A percentile compares a stretch with the other conserved stretches of the same genome.
These are phyloP conservation scores for Cryptococcus floricola DNA, from an alignment of 1,284 basidiomycete genomes.

Conservation along the genomic window DNA sequence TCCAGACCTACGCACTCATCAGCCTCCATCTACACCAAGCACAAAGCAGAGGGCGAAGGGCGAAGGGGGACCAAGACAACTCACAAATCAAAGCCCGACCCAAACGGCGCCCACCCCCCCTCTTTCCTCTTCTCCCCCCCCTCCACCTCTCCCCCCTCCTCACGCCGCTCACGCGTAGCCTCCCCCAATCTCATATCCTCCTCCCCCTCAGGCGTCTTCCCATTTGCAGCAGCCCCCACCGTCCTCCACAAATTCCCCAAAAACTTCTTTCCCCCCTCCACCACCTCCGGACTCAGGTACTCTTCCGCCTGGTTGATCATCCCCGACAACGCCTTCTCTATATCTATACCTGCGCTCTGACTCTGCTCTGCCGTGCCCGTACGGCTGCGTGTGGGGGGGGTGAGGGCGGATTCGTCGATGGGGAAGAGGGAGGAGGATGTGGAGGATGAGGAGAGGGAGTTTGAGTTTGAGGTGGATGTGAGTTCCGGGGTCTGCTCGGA, in stretches of 20 bases:
- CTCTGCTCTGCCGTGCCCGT: background rate
- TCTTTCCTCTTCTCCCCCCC: background rate
- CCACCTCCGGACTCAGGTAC: slow-evolving; percentile 19
- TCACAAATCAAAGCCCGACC: slow-evolving; percentile 13
- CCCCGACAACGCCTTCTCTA: slow-evolving; percentile 7
- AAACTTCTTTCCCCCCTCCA: slow-evolving; percentile 37
- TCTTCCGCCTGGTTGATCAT: slow-evolving; percentile 14
- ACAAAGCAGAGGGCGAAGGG: background rate
- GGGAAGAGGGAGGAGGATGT: slow-evolving; percentile 15
- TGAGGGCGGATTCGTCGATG: slow-evolving; percentile 6
- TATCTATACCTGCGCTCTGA: too few species aligned
- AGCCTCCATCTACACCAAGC: too few species aligned
- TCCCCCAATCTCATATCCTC: background rate
- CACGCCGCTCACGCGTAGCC: background rate
- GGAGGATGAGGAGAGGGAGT: slow-evolving; percentile 4
- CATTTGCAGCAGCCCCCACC: slow-evolving; percentile 39
- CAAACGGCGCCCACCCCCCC: slow-evolving; percentile 4
- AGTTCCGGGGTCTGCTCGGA: background rate
- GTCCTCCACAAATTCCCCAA: slow-evolving; percentile 40
- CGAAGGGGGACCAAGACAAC: background rate
- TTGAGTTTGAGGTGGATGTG: slow-evolving; percentile 5
- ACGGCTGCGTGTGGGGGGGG: background rate
- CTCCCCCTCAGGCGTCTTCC: slow-evolving; percentile 28
- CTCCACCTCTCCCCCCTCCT: background rate
- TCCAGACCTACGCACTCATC: background rate